These are phyloP conservation scores for Botryotinia calthae DNA, from an alignment of 2,329 filamentous ascomycete species.

Conservation along the genomic window DNA sequence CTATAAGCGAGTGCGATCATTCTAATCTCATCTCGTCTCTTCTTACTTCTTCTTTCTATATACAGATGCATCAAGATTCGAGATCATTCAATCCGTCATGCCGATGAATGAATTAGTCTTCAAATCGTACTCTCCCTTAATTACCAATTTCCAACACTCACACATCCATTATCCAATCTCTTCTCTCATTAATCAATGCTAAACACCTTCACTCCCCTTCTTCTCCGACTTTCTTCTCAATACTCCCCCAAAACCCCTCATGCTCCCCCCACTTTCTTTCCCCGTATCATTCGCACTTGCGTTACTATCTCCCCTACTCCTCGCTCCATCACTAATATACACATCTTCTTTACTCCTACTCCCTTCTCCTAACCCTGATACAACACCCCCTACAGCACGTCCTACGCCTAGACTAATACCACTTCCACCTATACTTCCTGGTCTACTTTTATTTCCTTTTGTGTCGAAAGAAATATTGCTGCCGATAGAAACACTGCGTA, in stretches of 20 bases:
- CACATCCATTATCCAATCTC: not conserved
- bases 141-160: not conserved
- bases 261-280: not conserved
- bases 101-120: not conserved
- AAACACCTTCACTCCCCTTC: not conserved
- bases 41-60: not conserved
- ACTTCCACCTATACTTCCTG: slow-evolving; percentile 1
- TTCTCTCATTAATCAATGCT: not conserved
- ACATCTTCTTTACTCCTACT: slow-evolving; percentile 9
- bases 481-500: slow-evolving; percentile 30
- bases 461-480: slow-evolving; percentile 34
- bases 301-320: not conserved
- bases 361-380: slow-evolving; percentile 13
- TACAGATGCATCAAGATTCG: not conserved
- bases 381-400: slow-evolving; percentile 31
- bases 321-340: not conserved
- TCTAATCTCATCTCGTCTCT: not conserved
- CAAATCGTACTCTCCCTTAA: not conserved
- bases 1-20: not conserved
- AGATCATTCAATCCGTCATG: not conserved
- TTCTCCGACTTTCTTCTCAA: slow-evolving; percentile 4
- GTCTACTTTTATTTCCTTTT: slow-evolving; percentile 16
- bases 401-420: slow-evolving; percentile 34
- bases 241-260: not conserved
- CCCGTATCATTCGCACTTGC: not conserved